Conservation (phyloP, 225 moss, liverwort and hornwort species). For the Pseudoscleropodium purum region DNA sequence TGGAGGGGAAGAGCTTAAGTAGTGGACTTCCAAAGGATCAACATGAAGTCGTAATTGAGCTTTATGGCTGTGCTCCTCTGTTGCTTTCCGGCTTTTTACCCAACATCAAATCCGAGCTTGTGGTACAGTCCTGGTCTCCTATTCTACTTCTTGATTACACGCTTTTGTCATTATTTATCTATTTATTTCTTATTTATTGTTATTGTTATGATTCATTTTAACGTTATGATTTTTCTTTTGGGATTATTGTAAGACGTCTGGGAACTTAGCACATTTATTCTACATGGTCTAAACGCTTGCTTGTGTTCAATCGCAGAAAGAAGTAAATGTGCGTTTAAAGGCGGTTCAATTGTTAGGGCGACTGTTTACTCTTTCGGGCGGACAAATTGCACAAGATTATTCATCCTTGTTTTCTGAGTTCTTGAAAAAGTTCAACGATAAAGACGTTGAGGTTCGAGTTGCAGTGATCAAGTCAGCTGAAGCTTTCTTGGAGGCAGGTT, state of each 20-base stretch:
- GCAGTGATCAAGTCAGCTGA: constrained; percentile 78
- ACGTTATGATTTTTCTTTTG: not conserved
- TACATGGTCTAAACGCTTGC: not conserved
- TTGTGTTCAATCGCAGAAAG: constrained; percentile 56
- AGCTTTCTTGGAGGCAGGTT: constrained; percentile 55
- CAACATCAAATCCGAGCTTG: constrained; percentile 73
- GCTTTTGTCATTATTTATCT: not conserved
- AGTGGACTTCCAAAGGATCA: constrained; percentile 71
- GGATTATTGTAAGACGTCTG: not conserved
- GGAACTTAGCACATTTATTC: not conserved
- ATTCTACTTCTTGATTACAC: not conserved
- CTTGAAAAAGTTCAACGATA: constrained; percentile 71
- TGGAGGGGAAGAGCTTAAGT: constrained; percentile 61
- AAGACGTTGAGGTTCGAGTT: constrained; percentile 64
- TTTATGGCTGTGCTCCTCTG: constrained; percentile 75
- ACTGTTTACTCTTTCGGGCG: constrained; percentile 75
- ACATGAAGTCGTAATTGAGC: constrained; percentile 74
- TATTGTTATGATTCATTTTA: not conserved
- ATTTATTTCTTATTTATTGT: not conserved
- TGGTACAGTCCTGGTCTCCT: constrained; percentile 35
- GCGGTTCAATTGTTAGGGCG: constrained; percentile 76
- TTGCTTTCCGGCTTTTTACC: constrained; percentile 78
- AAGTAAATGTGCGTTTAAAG: constrained; percentile 73
- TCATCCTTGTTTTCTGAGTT: constrained; percentile 71
- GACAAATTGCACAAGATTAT: constrained; percentile 77